Percentiles rank a stretch among this genome's conserved stretches.
Evolutionary conservation across 768 basidiomycete genomes (phyloP).

Genomic region (Mycena crocata): DNA sequence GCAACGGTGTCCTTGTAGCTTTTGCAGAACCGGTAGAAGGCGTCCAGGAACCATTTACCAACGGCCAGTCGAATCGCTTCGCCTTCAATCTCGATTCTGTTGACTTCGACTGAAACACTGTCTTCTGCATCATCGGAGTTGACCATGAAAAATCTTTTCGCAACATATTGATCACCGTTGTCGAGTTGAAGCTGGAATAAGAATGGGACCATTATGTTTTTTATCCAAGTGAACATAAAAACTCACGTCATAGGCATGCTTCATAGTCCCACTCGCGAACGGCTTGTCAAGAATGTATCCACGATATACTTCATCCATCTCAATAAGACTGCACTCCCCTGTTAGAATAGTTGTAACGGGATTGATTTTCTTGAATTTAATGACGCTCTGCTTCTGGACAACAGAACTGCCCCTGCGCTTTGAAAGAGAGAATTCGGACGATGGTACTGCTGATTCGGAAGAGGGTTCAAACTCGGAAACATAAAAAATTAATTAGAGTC

Average conservation of each 20-base stretch:
- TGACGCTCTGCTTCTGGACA: neutral
- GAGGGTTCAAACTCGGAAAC: neutral
- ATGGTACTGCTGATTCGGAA: neutral
- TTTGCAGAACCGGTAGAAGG: constrained; percentile 2
- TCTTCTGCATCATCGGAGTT: neutral
- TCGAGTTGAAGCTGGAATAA: neutral
- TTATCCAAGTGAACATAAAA: neutral
- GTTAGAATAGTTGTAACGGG: neutral
- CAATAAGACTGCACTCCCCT: neutral
- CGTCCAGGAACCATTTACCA: neutral
- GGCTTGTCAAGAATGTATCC: neutral
- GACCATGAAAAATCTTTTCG: neutral
- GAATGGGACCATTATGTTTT: neutral
- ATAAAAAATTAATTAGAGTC: neutral
- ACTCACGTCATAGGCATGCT: neutral
- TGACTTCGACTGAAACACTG: neutral
- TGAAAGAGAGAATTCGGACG: neutral
- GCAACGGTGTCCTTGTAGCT: neutral
- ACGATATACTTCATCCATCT: neutral
- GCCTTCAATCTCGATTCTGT: neutral
- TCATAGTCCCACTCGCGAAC: neutral
- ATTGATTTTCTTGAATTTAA: neutral
- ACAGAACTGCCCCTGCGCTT: neutral
- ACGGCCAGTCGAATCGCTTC: neutral
- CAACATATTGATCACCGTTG: neutral